These are phyloP conservation scores for Straminergon stramineum DNA, from an alignment of 225 moss, liverwort and hornwort species.

Conservation along the genomic window DNA sequence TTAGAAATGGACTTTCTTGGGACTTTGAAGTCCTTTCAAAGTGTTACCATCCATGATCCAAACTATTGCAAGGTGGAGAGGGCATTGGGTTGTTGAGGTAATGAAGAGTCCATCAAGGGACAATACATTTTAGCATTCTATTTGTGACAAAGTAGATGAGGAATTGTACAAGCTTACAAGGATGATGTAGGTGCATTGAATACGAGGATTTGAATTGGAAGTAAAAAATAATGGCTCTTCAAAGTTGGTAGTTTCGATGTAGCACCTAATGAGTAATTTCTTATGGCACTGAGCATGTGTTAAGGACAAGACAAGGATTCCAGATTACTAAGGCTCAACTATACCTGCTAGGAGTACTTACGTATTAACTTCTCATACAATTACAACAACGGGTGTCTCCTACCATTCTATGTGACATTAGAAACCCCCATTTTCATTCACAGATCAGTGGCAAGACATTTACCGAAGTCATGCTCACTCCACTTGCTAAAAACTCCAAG, in stretches of 20 bases:
- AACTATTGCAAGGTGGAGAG: neutral
- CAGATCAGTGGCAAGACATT: neutral
- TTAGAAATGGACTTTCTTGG: neutral
- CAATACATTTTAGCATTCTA: neutral
- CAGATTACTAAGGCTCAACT: neutral
- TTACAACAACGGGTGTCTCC: neutral
- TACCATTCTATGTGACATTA: neutral
- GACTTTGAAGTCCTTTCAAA: neutral
- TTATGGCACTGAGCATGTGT: neutral
- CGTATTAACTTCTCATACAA: neutral
- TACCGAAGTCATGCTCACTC: neutral
- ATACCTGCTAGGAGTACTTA: neutral
- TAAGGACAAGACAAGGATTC: neutral
- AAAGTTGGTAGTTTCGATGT: neutral
- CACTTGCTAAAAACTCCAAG: neutral
- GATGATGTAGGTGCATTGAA: neutral
- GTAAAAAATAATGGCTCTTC: neutral
- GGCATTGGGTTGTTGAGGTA: too few relatives aligned
- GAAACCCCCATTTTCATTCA: neutral
- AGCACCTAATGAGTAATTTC: neutral
- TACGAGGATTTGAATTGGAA: neutral
- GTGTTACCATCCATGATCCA: neutral
- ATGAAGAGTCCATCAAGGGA: neutral
- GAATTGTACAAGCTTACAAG: neutral
- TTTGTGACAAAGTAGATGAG: neutral